phyloP scores from a whole-genome alignment of 345 rosid species.

The Firmiana major region DNA sequence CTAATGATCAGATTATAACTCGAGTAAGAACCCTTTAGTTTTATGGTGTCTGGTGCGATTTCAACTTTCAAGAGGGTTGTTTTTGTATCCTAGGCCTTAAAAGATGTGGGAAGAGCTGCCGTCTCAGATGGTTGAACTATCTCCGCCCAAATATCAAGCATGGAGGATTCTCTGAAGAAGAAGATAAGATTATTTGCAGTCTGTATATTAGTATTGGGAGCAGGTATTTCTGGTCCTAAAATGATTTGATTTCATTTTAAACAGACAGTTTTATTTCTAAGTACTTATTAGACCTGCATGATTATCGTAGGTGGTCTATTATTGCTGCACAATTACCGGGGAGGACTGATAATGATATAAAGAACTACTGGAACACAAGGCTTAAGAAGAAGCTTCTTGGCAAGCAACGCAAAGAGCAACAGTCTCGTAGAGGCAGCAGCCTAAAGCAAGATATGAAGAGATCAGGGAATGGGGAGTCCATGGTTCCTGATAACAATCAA shows the following conservation, averaged over 20 bases:
- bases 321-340: slow-evolving; percentile 65
- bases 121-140: slow-evolving; percentile 66
- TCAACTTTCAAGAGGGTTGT: background rate
- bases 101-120: slow-evolving; percentile 73
- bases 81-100: slow-evolving; percentile 41
- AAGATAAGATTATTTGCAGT: slow-evolving; percentile 51
- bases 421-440: slow-evolving; percentile 28
- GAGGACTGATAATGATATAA: slow-evolving; percentile 63
- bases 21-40: background rate
- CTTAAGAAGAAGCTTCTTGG: slow-evolving; percentile 55
- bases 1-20: background rate
- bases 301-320: slow-evolving; percentile 44
- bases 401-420: slow-evolving; percentile 37
- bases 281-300: background rate
- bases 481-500: slow-evolving; percentile 22
- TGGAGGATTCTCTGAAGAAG: slow-evolving; percentile 67
- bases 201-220: slow-evolving; percentile 60
- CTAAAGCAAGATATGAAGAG: slow-evolving; percentile 33
- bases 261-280: no score
- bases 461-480: slow-evolving; percentile 20
- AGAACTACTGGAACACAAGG: slow-evolving; percentile 66
- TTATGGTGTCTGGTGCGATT: background rate
- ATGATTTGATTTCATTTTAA: background rate
- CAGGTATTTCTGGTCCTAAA: slow-evolving; percentile 34
- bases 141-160: slow-evolving; percentile 63